Base-by-base conservation (phyloP, 139 green algal species). In the Tetradesmus lagerheimii region DNA sequence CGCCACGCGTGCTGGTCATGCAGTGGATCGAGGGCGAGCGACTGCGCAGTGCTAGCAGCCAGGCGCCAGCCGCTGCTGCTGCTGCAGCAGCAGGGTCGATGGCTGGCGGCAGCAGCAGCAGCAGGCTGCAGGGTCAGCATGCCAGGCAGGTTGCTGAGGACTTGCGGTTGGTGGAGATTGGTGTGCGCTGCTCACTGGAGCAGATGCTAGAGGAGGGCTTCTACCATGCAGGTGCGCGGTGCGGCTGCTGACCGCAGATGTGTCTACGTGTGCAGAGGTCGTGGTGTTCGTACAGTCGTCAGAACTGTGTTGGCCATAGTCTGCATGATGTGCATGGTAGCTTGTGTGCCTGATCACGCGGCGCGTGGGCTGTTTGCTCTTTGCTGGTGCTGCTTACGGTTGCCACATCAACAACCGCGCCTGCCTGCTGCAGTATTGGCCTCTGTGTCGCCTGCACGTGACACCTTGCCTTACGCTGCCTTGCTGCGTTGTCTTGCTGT, bases 11-110 rank as follows among this genome's bases (percentile, higher is more conserved):
- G 37, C 91, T 99, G 45, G 94, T 97, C 1, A 99, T 98, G 97
- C 97, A 99, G 92, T 99, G 97, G 97, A 93, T 99, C 45, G 94
- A 99, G 2, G 97, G 97, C 39, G 91, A 93, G 82, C 93, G 96
- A 5, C 91, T 99, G 92, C 94, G 95, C 80, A 95, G 90, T 34
- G 91, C 93, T 31, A 87, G 80, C 29, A 18, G 67, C 25, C 84
- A 85, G 74, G 71, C 67, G 20, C 89, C 83, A 29, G 83, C 74
- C 34, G 71, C 80, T 67, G 80, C 80, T 66, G 86, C 43, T 39
- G 88, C 27, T 75, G 62, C 31, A 64, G 37, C 62, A 3, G 29
- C 66, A 74, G 25, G 62, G 15, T 74, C 29, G 62, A 27, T 29
- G 6, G 62, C 62, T 57, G 62, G 62, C 62, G 16, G 62, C 62